Evolutionary conservation across 2,329 filamentous ascomycete species (phyloP), one percentile per base, ranked within the genome.

Genomic region (Fusarium continuum): DNA sequence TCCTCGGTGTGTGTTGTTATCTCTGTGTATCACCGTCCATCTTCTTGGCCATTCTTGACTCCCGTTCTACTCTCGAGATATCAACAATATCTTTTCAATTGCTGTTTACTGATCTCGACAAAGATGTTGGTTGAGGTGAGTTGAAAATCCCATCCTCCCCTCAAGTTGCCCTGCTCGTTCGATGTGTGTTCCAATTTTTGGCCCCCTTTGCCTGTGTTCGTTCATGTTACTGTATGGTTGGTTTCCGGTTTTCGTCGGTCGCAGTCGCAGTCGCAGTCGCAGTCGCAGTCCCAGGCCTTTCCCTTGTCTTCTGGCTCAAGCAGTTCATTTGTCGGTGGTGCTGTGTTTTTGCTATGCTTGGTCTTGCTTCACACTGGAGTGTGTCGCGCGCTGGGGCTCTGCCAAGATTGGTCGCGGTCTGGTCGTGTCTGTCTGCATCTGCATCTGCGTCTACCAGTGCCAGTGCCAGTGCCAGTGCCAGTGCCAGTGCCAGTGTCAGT

Each of bases 91-190:
- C 43, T 47, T 32, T 50, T 32, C 56, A 54, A 54, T 60, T 48
- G 54, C 32, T 59, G 46, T 50, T 49, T 55, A 22, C 41, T 26
- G 48, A 36, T 39, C 10, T n/a, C 25, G 50, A 57, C 56, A 35
- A 63, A 65, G 49, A 76, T 76, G 75, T 72, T 77, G 74, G 74
- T 76, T 54, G 74, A 76, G 69, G 75, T 77, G 68, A 74, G 75
- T 75, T 55, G 48, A 55, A 65, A 65, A 51, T 38, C 35, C 38
- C 35, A 14, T 19, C 17, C 36, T 34, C n/a, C 17, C 48, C 46
- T 20, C 56, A 36, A 49, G 48, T 49, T 59, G 48, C 55, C 34
- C 34, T 55, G 57, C 16, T 31, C 28, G 25, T 38, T 56, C 14
- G 49, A 40, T 54, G 19, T 35, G 49, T 60, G 28, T 60, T 45